Conservation (phyloP, 768 basidiomycete genomes). For the Boletellus ananiceps region DNA sequence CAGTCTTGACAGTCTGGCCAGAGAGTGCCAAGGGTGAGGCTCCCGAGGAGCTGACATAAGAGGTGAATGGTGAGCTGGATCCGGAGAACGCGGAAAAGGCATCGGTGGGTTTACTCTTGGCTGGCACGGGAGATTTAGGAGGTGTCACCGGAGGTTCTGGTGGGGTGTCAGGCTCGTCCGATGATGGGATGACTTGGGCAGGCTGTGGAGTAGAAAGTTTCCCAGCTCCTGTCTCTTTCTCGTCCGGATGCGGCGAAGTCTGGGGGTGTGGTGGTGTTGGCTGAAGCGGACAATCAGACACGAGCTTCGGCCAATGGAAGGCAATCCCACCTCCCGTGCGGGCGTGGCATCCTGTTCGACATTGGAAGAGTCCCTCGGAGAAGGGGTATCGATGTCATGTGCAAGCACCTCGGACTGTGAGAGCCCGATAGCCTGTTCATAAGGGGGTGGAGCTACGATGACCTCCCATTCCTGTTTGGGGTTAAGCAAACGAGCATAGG, state of each 20-base stretch:
- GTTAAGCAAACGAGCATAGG: constrained; percentile 10
- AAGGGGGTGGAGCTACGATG: constrained; percentile 29
- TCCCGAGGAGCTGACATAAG: constrained; percentile 24
- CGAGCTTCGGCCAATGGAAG: background rate
- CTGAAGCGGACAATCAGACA: constrained; percentile 16
- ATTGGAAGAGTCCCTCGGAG: background rate
- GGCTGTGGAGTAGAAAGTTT: constrained; percentile 12
- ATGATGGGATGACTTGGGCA: background rate
- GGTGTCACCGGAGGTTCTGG: constrained; percentile 13
- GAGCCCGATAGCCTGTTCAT: constrained; percentile 15
- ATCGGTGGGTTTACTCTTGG: constrained; percentile 11
- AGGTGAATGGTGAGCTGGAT: constrained; percentile 33
- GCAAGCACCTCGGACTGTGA: constrained; percentile 8
- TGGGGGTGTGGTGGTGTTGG: constrained; percentile 1
- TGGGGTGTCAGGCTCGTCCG: constrained; percentile 10
- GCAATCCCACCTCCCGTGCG: constrained; percentile 13
- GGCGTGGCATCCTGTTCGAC: constrained; percentile 3
- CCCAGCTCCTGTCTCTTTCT: constrained; percentile 10
- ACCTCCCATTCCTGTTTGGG: constrained; percentile 30
- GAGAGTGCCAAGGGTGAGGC: constrained; percentile 22
- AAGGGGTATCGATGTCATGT: constrained; percentile 8
- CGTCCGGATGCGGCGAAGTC: constrained; percentile 1
- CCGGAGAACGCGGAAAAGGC: constrained; percentile 40
- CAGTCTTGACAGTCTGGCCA: constrained; percentile 8
- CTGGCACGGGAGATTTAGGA: constrained; percentile 7